Evolutionary conservation across 2,329 filamentous ascomycete genomes (phyloP).

Genomic region (Botryotinia convoluta): DNA sequence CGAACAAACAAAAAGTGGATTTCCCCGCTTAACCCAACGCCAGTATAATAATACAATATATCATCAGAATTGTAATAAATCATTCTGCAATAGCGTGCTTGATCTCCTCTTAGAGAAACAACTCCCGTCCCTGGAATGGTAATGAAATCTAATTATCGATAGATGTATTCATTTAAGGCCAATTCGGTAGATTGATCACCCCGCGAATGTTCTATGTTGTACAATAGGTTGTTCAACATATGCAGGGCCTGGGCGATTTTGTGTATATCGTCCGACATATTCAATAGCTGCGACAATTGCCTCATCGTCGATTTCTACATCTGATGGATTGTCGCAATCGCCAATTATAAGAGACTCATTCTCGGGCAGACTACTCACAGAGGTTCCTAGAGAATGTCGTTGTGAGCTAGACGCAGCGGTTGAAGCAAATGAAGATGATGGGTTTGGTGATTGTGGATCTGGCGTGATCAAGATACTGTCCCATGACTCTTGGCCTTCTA

Average conservation of each 20-base stretch:
- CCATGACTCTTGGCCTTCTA: conserved; percentile 65
- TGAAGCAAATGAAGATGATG: conserved; percentile 70
- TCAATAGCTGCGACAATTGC: background rate
- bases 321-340: conserved; percentile 32
- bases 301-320: background rate
- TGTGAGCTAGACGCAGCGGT: conserved; percentile 32
- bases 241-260: background rate
- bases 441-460: conserved; percentile 76
- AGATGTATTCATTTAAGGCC: background rate
- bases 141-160: background rate
- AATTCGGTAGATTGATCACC: background rate
- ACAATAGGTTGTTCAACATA: background rate
- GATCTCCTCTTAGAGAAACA: conserved; percentile 4
- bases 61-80: conserved; percentile 25
- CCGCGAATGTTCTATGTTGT: background rate
- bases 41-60: conserved; percentile 26
- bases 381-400: conserved; percentile 31
- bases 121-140: background rate
- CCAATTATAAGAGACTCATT: conserved; percentile 23
- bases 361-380: conserved; percentile 32
- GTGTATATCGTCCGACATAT: background rate
- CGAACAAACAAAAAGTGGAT: background rate
- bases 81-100: conserved; percentile 13
- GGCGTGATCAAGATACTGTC: conserved; percentile 79
- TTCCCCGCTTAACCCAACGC: background rate